A percentile compares a stretch with the other conserved stretches of the same genome.
Evolutionary conservation across 192 early-diverging fungal species (phyloP).

Genomic region (Pilaira anomala): DNA sequence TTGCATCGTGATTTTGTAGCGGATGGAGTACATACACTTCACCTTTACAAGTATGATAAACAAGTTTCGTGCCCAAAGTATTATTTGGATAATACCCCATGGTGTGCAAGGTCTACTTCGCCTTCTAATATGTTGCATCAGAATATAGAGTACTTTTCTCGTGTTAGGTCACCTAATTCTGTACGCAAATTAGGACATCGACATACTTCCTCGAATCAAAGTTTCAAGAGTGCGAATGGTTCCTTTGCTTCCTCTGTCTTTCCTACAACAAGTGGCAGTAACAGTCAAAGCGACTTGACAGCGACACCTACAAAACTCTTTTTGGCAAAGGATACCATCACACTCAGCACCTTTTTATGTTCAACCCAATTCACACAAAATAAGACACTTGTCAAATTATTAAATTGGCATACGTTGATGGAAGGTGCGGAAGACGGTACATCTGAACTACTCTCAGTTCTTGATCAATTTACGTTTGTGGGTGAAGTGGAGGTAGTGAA

Average conservation of each 20-base stretch:
- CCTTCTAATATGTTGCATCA: constrained; percentile 28
- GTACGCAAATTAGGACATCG: constrained; percentile 8
- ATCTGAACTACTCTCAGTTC: constrained; percentile 38
- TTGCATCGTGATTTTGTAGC: constrained; percentile 50
- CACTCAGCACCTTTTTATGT: constrained; percentile 55
- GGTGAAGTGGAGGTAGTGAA: constrained; percentile 69
- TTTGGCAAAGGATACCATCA: constrained; percentile 44
- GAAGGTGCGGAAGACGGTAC: constrained; percentile 11
- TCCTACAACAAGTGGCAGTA: not conserved
- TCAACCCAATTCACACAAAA: constrained; percentile 68
- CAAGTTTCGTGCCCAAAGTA: constrained; percentile 32
- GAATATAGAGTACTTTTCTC: constrained; percentile 6
- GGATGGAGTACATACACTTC: constrained; percentile 56
- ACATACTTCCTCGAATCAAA: constrained; percentile 6
- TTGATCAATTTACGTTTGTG: constrained; percentile 54
- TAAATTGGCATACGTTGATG: constrained; percentile 55
- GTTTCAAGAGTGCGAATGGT: constrained; percentile 16
- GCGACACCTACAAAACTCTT: not conserved
- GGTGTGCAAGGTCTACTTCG: constrained; percentile 32
- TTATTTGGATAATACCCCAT: constrained; percentile 51
- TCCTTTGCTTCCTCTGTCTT: not conserved
- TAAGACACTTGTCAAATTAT: constrained; percentile 55
- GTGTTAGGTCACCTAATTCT: not conserved
- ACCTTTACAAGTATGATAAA: constrained; percentile 62
- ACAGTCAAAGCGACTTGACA: not conserved